phyloP scores from a whole-genome alignment of 2,329 filamentous ascomycete genomes.

The Microthyrium microscopicum region DNA sequence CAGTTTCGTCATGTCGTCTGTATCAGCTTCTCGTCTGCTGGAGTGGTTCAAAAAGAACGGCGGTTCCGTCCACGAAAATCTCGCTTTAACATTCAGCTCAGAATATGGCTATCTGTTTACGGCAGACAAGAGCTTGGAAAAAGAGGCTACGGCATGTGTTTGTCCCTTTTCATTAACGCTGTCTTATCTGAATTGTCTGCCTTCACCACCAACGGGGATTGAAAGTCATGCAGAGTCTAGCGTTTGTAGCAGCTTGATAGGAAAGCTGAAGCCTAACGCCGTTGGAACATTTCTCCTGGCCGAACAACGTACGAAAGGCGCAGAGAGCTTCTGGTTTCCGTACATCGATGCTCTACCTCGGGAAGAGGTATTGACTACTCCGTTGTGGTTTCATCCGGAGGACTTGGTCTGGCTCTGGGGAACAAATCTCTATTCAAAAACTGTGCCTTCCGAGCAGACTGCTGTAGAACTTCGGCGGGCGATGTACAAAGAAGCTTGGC shows the following conservation, averaged over 20 bases:
- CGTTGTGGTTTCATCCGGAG: conserved; percentile 20
- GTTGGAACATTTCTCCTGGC: conserved; percentile 20
- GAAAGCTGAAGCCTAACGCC: conserved; percentile 12
- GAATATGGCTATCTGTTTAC: conserved; percentile 5
- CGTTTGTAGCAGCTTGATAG: conserved; percentile 1
- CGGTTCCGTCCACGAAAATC: background rate
- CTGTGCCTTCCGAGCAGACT: conserved; percentile 1
- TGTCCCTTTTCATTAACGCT: conserved; percentile 19
- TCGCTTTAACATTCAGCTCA: background rate
- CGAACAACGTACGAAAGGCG: conserved; percentile 16
- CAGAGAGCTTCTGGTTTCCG: conserved; percentile 18
- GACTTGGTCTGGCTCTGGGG: conserved; percentile 19
- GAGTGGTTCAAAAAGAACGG: conserved; percentile 3
- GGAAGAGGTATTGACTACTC: conserved; percentile 18
- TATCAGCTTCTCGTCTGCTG: no score
- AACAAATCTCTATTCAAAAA: conserved; percentile 16
- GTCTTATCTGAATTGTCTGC: conserved; percentile 18
- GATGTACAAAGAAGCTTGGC: conserved; percentile 22
- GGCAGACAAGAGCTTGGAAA: conserved; percentile 1
- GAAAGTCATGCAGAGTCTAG: conserved; percentile 1
- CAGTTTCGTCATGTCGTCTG: no score
- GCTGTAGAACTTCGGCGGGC: conserved; percentile 13
- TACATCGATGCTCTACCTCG: conserved; percentile 21
- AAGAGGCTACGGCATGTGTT: conserved; percentile 7
- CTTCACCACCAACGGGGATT: background rate